A percentile compares a stretch with the other conserved stretches of the same genome.
Conservation (phyloP, 257 asterid species). For the Lantana camara region DNA sequence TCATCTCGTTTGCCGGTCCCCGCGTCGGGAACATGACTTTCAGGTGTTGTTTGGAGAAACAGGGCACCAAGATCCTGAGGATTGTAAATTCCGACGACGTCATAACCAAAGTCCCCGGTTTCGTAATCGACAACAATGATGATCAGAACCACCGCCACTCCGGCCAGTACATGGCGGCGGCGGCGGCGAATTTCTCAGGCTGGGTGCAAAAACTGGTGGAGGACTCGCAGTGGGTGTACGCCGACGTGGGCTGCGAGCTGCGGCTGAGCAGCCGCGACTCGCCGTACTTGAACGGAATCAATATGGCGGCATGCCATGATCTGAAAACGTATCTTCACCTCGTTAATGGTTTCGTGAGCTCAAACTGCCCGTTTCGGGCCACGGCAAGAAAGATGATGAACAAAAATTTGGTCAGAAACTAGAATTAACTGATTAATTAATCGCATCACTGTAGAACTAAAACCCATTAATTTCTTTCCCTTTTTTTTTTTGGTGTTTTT, state of each 20-base stretch:
- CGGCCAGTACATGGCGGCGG: constrained; percentile 20
- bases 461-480: too few species aligned
- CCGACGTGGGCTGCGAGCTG: constrained; percentile 93
- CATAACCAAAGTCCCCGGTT: constrained; percentile 83
- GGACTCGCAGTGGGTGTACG: constrained; percentile 80
- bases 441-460: not conserved
- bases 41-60: constrained; percentile 58
- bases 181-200: constrained; percentile 25
- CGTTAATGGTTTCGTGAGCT: constrained; percentile 71
- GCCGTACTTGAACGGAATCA: constrained; percentile 42
- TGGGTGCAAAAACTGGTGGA: constrained; percentile 67
- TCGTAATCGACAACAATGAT: constrained; percentile 55
- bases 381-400: constrained; percentile 60
- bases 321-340: constrained; percentile 80
- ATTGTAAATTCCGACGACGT: constrained; percentile 88
- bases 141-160: not conserved
- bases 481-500: too few species aligned
- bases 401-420: constrained; percentile 10
- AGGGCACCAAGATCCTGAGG: constrained; percentile 74
- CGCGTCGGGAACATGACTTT: constrained; percentile 85
- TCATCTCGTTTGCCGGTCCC: constrained; percentile 91
- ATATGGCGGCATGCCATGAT: constrained; percentile 79
- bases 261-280: constrained; percentile 85
- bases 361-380: constrained; percentile 77
- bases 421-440: not conserved